A percentile compares a stretch with the other conserved stretches of the same genome.
phyloP scores from a whole-genome alignment of 2,329 filamentous ascomycete genomes.

The Stemphylium beticola region DNA sequence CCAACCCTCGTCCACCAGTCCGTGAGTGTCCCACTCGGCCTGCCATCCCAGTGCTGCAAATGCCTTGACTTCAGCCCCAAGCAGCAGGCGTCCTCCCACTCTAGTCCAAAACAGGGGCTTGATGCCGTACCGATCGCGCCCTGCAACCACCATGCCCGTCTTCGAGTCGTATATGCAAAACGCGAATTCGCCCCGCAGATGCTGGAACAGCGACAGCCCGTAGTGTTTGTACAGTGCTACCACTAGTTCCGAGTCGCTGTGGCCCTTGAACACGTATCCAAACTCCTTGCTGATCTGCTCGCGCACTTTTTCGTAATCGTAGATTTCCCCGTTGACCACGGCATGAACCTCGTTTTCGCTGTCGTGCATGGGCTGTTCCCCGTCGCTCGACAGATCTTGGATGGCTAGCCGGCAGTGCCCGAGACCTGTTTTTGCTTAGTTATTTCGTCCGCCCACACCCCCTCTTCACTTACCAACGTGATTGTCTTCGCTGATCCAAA shows the following conservation, averaged over 20 bases:
- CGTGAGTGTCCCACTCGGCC: conserved; percentile 59
- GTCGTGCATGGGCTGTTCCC: conserved; percentile 30
- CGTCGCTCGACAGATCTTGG: conserved; percentile 27
- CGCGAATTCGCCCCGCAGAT: conserved; percentile 62
- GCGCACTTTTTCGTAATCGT: conserved; percentile 58
- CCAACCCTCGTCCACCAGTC: conserved; percentile 54
- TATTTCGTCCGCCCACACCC: not conserved
- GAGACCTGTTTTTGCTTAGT: conserved; percentile 10
- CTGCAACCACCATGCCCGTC: conserved; percentile 51
- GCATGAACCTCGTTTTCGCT: conserved; percentile 53
- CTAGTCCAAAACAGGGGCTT: conserved; percentile 63
- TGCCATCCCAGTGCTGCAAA: conserved; percentile 59
- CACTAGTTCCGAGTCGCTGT: conserved; percentile 60
- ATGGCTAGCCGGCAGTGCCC: conserved; percentile 33
- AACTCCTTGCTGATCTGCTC: conserved; percentile 34
- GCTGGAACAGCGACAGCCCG: conserved; percentile 53
- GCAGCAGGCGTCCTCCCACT: conserved; percentile 49
- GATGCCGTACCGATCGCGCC: conserved; percentile 63
- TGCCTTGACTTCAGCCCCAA: conserved; percentile 62
- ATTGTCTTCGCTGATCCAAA: too few relatives aligned
- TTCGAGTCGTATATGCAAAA: conserved; percentile 58
- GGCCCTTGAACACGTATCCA: conserved; percentile 54
- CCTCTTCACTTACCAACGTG: too few relatives aligned
- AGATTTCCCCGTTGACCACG: conserved; percentile 65
- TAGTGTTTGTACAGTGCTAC: conserved; percentile 56